Evolutionary conservation across 2,329 filamentous ascomycete genomes (phyloP).

Genomic region (Alternaria ethzedia): DNA sequence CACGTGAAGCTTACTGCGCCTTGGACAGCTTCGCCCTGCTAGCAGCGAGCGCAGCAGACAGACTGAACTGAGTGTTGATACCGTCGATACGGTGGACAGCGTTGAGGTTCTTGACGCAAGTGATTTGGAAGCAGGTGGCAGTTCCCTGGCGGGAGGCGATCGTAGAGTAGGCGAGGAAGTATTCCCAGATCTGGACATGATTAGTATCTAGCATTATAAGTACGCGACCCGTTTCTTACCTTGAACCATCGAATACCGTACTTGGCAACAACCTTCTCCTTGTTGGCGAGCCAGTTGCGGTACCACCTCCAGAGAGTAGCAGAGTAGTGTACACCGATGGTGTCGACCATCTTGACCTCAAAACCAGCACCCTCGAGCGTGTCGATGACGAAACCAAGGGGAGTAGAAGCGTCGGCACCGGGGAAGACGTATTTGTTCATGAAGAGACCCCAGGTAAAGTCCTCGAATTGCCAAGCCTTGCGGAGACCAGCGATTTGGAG

Average conservation of each 20-base stretch:
- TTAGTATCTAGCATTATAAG: constrained; percentile 10
- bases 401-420: constrained; percentile 92
- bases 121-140: constrained; percentile 87
- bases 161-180: constrained; percentile 84
- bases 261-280: constrained; percentile 90
- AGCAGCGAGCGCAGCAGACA: constrained; percentile 68
- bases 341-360: constrained; percentile 91
- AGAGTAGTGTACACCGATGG: constrained; percentile 95
- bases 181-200: constrained; percentile 79
- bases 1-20: constrained; percentile 9
- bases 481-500: constrained; percentile 93
- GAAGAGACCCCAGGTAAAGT: constrained; percentile 97
- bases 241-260: constrained; percentile 96
- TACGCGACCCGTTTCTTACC: constrained; percentile 61
- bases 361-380: constrained; percentile 85
- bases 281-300: constrained; percentile 95
- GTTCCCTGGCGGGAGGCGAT: constrained; percentile 84
- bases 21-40: constrained; percentile 47
- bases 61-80: constrained; percentile 70
- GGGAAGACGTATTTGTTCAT: constrained; percentile 99
- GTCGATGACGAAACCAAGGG: constrained; percentile 85
- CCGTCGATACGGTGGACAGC: constrained; percentile 82
- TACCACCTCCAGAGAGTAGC: constrained; percentile 98
- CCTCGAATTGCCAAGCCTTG: constrained; percentile 96
- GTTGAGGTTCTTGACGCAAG: constrained; percentile 89